Base-by-base conservation (phyloP, 768 basidiomycete genomes). In the Melanogaster broomeanus region DNA sequence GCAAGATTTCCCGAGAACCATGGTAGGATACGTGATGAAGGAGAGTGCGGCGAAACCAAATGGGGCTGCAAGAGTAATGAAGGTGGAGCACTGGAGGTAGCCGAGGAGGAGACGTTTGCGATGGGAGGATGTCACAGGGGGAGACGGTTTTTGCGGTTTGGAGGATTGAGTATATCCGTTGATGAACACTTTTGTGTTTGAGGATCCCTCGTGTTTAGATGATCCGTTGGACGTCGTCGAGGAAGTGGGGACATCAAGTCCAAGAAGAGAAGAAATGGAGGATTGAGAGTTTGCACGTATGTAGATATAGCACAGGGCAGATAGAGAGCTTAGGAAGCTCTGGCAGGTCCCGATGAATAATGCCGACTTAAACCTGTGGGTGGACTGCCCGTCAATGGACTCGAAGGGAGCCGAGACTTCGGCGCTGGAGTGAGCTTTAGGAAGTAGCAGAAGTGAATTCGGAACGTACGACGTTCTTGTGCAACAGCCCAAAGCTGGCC, bases 1-100 rank as follows among this genome's bases (percentile, higher is more conserved):
- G 80, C 97, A 98, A 0, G 95, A 98, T 70, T 98, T 98, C 46
- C 92, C 97, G 57, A 98, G 87, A 30, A 98, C 95, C 90, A 98
- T 96, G 39, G 96, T 93, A 44, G 97, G 97, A 76, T 98, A 98
- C 16, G 93, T 93, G 65, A 99, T 94, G 73, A 96, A 92, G 22
- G 91, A 85, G 38, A 98, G 86, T 5, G 94, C 85, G 11, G 94
- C 89, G 73, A 98, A 98, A 46, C 96, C 95, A 66, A 98, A 96
- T 3, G 96, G 97, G 19, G 93, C 90, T 2, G 96, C 96, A 34
- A 84, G 74, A 35, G 94, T 94, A 58, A 97, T 91, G 69, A 93
- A 87, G 21, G 88, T 64, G 21, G 95, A 84, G 65, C 93, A 90
- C 69, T 92, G 91, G 47, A 93, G 76, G 71, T 92, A 93, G 35